phyloP scores from a whole-genome alignment of 108 stramenopile genomes.

The Epithemia pelagica region DNA sequence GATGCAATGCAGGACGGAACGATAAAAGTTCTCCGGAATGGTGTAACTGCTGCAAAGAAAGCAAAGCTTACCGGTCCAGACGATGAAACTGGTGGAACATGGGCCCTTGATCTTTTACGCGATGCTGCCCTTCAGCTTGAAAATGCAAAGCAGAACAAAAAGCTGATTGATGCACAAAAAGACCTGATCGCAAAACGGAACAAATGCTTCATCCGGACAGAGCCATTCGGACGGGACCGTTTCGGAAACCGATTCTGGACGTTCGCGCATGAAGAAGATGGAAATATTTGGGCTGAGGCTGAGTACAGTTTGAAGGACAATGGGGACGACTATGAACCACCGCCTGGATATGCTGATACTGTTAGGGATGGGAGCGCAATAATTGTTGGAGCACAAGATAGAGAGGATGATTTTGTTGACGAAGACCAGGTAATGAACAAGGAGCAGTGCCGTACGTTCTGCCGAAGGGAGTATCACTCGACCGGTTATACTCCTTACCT shows the following conservation, averaged over 20 bases:
- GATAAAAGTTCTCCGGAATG: conserved; percentile 67
- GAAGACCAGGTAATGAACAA: conserved; percentile 25
- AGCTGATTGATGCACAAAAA: conserved; percentile 77
- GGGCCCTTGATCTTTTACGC: conserved; percentile 68
- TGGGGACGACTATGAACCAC: conserved; percentile 3
- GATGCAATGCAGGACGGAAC: conserved; percentile 87
- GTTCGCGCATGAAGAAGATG: conserved; percentile 65
- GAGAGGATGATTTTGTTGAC: conserved; percentile 53
- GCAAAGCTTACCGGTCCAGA: conserved; percentile 65
- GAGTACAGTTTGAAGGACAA: conserved; percentile 25
- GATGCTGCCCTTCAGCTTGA: conserved; percentile 80
- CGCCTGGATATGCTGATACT: conserved; percentile 32
- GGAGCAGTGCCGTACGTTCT: conserved; percentile 41
- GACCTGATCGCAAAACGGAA: conserved; percentile 76
- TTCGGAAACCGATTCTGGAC: conserved; percentile 65
- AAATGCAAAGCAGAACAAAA: conserved; percentile 65
- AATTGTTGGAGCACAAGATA: conserved; percentile 49
- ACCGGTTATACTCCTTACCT: conserved; percentile 43
- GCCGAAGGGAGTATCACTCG: conserved; percentile 67
- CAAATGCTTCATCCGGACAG: conserved; percentile 77
- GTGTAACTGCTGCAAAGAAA: conserved; percentile 65
- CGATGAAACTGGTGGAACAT: conserved; percentile 65
- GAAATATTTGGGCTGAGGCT: conserved; percentile 73
- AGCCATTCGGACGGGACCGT: conserved; percentile 65
- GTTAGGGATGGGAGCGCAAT: conserved; percentile 21